Evolutionary conservation across 2,329 filamentous ascomycete species (phyloP), one percentile per base, ranked within the genome.

Genomic region (Fusarium miscanthi): DNA sequence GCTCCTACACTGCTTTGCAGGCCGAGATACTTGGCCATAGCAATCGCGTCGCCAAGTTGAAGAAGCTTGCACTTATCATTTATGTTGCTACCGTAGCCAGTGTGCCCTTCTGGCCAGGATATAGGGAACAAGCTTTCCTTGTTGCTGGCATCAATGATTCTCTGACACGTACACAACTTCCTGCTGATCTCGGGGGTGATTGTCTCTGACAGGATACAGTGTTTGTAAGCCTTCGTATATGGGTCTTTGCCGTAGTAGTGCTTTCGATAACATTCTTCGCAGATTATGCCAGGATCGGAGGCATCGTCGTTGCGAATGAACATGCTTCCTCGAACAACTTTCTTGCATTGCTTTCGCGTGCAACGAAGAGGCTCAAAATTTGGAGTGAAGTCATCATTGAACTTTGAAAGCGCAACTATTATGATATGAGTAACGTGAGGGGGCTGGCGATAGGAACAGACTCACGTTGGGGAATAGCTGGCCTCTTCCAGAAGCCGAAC

Each of bases 391-490:
- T 72, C 53, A 11, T 58, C 21, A 6, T 57, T 33, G 4, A 75
- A 58, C 23, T 59, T 59, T 17, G 70, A 62, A 6, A 75, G 49
- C 17, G 62, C 11, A 27, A 74, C 72, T 74, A 16, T 11, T 5
- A n/a, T 19, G 23, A 7, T n/a, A 10, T 52, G 17, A 60, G 51
- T 42, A 38, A 27, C 17, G 23, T 5, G 25, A 3, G n/a, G 1
- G 3, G 33, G 23, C 16, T 21, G 7, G 2, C 12, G 10, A 4
- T 16, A 6, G 40, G 23, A 17, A 41, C 8, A 19, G 49, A 58
- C 65, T 70, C 41, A 73, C 72, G 69, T 48, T 74, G 73, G 23
- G 73, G 72, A 30, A 73, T 73, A 9, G 73, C 72, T n/a, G 73
- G 73, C 17, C 63, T 61, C 46, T 74, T 75, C 70, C 70, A 72